Evolutionary conservation across 306 rosid species (phyloP).

Genomic region (Quercus ilex): DNA sequence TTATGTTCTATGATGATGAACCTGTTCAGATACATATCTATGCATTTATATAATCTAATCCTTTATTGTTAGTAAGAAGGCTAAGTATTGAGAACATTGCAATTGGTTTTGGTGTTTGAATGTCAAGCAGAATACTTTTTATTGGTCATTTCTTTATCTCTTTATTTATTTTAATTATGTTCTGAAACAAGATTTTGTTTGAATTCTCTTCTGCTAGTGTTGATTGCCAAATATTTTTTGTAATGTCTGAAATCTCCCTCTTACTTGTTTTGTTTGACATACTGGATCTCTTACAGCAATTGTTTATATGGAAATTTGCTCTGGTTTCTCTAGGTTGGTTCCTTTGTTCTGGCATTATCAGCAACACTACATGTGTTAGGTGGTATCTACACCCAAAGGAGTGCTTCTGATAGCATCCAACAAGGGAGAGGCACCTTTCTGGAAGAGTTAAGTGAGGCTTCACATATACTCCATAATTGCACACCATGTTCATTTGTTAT

Average conservation of each 20-base stretch:
- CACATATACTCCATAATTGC: slow-evolving; percentile 70
- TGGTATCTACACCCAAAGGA: slow-evolving; percentile 81
- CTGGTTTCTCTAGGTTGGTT: slow-evolving; percentile 75
- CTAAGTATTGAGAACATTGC: slow-evolving; percentile 3
- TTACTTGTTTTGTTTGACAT: slow-evolving; percentile 2
- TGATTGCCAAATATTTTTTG: slow-evolving; percentile 17
- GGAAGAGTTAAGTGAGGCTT: slow-evolving; percentile 84
- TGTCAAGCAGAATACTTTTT: background rate
- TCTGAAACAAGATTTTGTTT: background rate
- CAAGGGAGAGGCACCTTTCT: slow-evolving; percentile 92
- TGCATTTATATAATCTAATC: slow-evolving; percentile 3
- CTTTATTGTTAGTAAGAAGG: slow-evolving; percentile 14
- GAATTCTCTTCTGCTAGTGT: background rate
- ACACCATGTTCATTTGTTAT: slow-evolving; percentile 69
- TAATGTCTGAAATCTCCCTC: background rate
- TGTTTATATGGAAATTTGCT: slow-evolving; percentile 30
- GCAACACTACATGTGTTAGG: slow-evolving; percentile 77
- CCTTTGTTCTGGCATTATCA: slow-evolving; percentile 86
- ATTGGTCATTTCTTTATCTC: background rate
- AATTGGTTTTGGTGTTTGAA: background rate
- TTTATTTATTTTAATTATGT: background rate
- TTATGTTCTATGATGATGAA: slow-evolving; percentile 59
- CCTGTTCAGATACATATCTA: slow-evolving; percentile 70
- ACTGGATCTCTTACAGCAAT: slow-evolving; percentile 3
- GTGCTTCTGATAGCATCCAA: slow-evolving; percentile 93